Percentiles rank a stretch among this genome's conserved stretches.
Conservation (phyloP, 164 flowering plant species). For the Malania oleifera region DNA sequence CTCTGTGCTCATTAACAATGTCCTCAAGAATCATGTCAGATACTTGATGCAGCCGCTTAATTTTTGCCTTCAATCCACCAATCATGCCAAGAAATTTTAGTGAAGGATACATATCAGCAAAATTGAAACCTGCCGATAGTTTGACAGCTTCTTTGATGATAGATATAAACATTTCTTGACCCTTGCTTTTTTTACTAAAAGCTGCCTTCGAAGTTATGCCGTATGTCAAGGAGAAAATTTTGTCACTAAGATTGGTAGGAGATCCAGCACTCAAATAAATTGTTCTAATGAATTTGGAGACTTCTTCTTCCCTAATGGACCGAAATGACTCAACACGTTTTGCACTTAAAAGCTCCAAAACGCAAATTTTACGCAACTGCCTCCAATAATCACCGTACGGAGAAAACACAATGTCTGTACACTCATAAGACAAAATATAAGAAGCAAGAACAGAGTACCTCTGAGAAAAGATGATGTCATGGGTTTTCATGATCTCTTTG, state of each 20-base stretch:
- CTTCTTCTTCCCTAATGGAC: constrained; percentile 35
- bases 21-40: constrained; percentile 17
- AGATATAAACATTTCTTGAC: constrained; percentile 26
- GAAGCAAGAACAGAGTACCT: constrained; percentile 22
- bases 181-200: constrained; percentile 30
- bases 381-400: constrained; percentile 50
- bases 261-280: constrained; percentile 10
- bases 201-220: constrained; percentile 26
- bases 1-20: constrained; percentile 22
- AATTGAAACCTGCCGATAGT: constrained; percentile 24
- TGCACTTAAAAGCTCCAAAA: constrained; percentile 26
- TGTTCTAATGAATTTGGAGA: constrained; percentile 11
- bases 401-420: constrained; percentile 25
- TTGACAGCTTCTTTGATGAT: constrained; percentile 3
- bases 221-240: constrained; percentile 14
- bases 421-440: constrained; percentile 24
- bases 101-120: constrained; percentile 37
- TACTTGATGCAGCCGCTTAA: constrained; percentile 11
- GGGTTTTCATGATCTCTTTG: constrained; percentile 32
- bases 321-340: constrained; percentile 31
- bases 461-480: constrained; percentile 30
- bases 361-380: constrained; percentile 34
- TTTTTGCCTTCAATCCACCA: constrained; percentile 19
- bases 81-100: constrained; percentile 11
- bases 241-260: constrained; percentile 15